phyloP scores from a whole-genome alignment of 179 eudicot species.

The Heliamphora ciliata region DNA sequence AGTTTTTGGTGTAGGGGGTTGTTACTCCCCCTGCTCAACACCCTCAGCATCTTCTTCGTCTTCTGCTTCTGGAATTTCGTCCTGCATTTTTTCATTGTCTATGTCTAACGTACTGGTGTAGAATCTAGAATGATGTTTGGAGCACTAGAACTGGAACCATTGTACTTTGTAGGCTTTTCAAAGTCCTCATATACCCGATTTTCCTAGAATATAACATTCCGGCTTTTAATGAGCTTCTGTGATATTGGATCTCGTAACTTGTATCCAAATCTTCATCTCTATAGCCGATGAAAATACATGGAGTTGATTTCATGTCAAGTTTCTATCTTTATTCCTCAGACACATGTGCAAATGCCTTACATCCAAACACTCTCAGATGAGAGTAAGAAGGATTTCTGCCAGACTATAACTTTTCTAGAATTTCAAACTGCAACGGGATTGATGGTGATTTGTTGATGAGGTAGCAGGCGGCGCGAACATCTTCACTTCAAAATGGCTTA shows the following conservation, averaged over 20 bases:
- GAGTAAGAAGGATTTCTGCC: neutral
- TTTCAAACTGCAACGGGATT: neutral
- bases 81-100: neutral
- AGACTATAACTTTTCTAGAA: neutral
- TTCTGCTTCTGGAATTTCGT: too few species aligned
- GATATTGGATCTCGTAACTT: neutral
- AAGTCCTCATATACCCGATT: neutral
- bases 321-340: neutral
- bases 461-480: neutral
- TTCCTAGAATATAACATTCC: neutral
- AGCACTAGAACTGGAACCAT: neutral
- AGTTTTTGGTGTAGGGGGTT: neutral
- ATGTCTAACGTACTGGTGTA: neutral
- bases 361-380: conserved; percentile 17
- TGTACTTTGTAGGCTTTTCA: neutral
- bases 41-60: neutral
- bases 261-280: neutral
- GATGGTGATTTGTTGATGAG: neutral
- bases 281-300: neutral
- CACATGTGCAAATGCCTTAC: neutral
- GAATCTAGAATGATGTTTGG: neutral
- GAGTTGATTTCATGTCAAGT: neutral
- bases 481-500: conserved; percentile 7
- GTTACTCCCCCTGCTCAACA: neutral
- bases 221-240: neutral